Conservation (phyloP, 73 alveolate species). For the Vitrella brassicaformis region DNA sequence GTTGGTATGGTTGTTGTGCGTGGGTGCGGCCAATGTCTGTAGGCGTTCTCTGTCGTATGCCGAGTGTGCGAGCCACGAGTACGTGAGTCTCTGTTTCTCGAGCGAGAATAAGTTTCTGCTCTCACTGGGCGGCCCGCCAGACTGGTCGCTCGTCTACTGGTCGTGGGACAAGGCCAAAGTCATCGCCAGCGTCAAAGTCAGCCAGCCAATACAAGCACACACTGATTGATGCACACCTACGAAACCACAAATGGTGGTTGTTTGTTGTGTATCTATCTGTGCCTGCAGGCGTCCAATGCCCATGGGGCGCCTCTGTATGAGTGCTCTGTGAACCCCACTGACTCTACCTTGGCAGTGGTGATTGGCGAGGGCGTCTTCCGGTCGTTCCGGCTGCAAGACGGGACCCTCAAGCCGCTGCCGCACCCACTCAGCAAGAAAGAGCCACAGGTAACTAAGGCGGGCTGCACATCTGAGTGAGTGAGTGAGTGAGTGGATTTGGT, state of each 20-base stretch:
- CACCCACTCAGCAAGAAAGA: too few species aligned
- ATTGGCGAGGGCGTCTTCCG: constrained; percentile 59
- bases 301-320: constrained; percentile 39
- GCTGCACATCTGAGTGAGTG: too few species aligned
- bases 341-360: constrained; percentile 25
- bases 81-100: constrained; percentile 64
- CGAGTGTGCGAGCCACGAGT: constrained; percentile 60
- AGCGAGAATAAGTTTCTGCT: constrained; percentile 60
- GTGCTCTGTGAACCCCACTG: constrained; percentile 47
- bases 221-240: too few species aligned
- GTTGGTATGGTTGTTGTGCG: too few species aligned
- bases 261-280: too few species aligned
- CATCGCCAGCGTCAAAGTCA: constrained; percentile 33
- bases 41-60: constrained; percentile 50
- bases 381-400: constrained; percentile 51
- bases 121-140: constrained; percentile 68
- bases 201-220: background rate
- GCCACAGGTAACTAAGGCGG: too few species aligned
- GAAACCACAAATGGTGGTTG: too few species aligned
- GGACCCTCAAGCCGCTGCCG: constrained; percentile 36
- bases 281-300: constrained; percentile 29
- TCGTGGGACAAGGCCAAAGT: constrained; percentile 64
- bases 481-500: too few species aligned
- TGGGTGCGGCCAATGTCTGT: too few species aligned
- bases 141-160: constrained; percentile 66